Base-by-base conservation (phyloP, 257 asterid species). In the Lycium barbarum region DNA sequence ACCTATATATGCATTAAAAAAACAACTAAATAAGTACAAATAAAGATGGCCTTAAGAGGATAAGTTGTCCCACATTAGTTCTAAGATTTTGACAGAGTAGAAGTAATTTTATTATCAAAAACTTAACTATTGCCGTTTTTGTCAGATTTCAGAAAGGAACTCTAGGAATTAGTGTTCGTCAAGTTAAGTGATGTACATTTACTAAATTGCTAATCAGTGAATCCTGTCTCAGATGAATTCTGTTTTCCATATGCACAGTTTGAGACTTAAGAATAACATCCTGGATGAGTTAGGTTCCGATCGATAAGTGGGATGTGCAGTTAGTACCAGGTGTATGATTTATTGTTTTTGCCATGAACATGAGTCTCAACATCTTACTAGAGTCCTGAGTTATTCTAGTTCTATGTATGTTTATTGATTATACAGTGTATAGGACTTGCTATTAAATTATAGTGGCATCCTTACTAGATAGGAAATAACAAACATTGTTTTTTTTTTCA, bases 301-400 rank as follows among this genome's bases (percentile, higher is more conserved):
- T 63, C 15, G 15, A 9, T 63, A 36, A 36, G 78, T 68, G n/a
- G 14, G 78, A 70, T 38, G 78, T 70, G 78, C 78, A 38, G 53
- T 53, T 36, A 38, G 53, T 53, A 78, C 65, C 9, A 53, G 65
- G 15, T 26, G 43, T 26, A 78, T 53, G 65, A 26, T 78, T 78
- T 53, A 51, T 22, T 76, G 47, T n/a, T 26, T 45, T 51, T 35
- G 18, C 15, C 82, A 53, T 15, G 47, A 51, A 47, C 8, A 53
- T 4, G 49, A 53, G 65, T 53, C 65, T 78, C 82, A 78, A 78
- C 45, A 78, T 38, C 49, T 78, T 26, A 14, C 26, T 78, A 14
- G 65, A 14, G 82, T 78, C 15, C 81, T 18, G 17, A 53, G 65
- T 36, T 78, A 53, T 33, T 78, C 17, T 78, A 14, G 26, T 26